Evolutionary conservation across 495 filamentous ascomycete species (phyloP), one percentile per base, ranked within the genome.

Genomic region (Podospora anserina): DNA sequence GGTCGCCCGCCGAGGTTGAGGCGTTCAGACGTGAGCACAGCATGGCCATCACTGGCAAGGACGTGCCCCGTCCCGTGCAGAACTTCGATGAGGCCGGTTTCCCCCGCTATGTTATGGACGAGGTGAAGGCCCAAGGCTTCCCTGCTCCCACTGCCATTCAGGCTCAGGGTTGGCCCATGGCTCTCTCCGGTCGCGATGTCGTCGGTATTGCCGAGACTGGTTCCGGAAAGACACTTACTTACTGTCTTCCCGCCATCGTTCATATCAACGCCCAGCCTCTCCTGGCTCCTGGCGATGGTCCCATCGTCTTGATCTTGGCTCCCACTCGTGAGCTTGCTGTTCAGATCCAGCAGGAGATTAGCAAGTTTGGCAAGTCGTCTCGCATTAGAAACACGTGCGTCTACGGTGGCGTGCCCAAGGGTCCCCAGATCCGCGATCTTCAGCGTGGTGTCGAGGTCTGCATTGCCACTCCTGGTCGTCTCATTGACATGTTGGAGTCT

Each of bases 221-320:
- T 77, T 99, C 95, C 72, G 95, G 95, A 85, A 99, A 99, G 89
- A 99, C 95, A 0, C 85, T 99, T 67, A 97, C 93, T 54, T 99
- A 99, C 85, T 99, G 95, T 82, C 89, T 99, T 67, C 95, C 95
- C 58, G 94, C 95, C 68, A 99, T 99, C 72, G 95, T 99, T 60
- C 95, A 99, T 85, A 99, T 99, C 81, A 99, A 99, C 79, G 95
- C 95, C 34, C 95, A 99, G 83, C 95, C 95, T 70, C 92, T 99
- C 27, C 89, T 99, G 69, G 90, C 93, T n/a, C 94, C 92, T 61
- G 95, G 95, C 61, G 95, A 99, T 78, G 95, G 95, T 58, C 95
- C 95, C 55, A 99, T 99, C 71, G 95, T 99, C 44, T 87, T 99
- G 66, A 90, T 99, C 28, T 85, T 99, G 30, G 95, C 95, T 19